Percentiles rank a stretch among this genome's conserved stretches.
These are phyloP conservation scores for Coelastrella sp. DNA, from an alignment of 139 green algal genomes.

Conservation along the genomic window DNA sequence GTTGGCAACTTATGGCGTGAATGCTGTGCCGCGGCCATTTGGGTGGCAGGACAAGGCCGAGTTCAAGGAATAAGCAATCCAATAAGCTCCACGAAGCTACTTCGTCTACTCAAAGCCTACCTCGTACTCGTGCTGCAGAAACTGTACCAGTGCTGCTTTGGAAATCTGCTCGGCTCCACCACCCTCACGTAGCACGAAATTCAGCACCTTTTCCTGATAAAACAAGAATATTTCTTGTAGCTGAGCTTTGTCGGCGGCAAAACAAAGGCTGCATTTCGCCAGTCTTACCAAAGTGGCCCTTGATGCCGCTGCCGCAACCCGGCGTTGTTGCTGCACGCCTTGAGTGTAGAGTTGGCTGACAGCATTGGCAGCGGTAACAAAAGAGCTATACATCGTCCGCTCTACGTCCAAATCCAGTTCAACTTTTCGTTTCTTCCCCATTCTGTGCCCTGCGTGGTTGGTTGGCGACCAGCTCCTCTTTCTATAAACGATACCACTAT, in stretches of 20 bases:
- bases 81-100: too few relatives aligned
- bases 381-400: conserved; percentile 63
- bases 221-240: background rate
- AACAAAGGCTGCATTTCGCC: background rate
- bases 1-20: background rate
- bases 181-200: conserved; percentile 68
- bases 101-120: too few relatives aligned
- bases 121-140: conserved; percentile 81
- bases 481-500: too few relatives aligned
- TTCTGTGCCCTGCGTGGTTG: background rate
- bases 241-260: background rate
- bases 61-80: too few relatives aligned
- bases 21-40: too few relatives aligned
- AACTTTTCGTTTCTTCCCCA: conserved; percentile 70
- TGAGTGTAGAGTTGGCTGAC: conserved; percentile 75
- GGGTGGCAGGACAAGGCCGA: too few relatives aligned
- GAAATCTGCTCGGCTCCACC: conserved; percentile 58
- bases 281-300: conserved; percentile 69
- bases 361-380: conserved; percentile 77
- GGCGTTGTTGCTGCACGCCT: conserved; percentile 65
- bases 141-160: conserved; percentile 69
- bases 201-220: conserved; percentile 72
- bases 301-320: conserved; percentile 60
- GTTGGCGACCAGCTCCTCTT: too few relatives aligned
- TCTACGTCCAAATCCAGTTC: conserved; percentile 68